phyloP scores from a whole-genome alignment of 495 filamentous ascomycete genomes.

The Sphaerosporella brunnea region DNA sequence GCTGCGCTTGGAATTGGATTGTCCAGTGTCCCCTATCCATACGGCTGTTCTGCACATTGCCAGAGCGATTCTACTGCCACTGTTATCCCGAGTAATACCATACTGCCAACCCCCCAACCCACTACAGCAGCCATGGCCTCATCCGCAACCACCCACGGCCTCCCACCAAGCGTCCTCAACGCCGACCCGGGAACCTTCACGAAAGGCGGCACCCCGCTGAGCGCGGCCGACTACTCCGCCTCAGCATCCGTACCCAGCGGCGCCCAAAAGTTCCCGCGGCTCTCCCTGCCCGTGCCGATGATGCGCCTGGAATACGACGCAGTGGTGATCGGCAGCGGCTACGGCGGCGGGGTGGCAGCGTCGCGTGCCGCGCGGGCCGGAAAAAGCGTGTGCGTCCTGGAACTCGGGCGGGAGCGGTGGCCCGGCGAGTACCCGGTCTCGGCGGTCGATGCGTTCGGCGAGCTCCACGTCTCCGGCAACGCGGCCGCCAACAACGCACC shows the following conservation, averaged over 20 bases:
- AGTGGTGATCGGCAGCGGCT: slow-evolving; percentile 49
- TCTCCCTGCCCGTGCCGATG: slow-evolving; percentile 39
- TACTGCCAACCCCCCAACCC: too few species aligned
- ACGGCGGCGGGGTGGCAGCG: slow-evolving; percentile 49
- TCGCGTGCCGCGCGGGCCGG: slow-evolving; percentile 46
- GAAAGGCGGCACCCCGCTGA: not conserved
- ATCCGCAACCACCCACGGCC: not conserved
- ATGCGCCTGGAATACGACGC: slow-evolving; percentile 44
- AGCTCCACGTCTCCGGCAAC: slow-evolving; percentile 42
- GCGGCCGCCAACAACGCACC: slow-evolving; percentile 21
- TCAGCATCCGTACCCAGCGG: not conserved
- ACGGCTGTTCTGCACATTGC: too few species aligned
- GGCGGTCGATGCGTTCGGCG: slow-evolving; percentile 30
- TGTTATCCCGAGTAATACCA: too few species aligned
- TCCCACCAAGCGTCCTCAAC: not conserved
- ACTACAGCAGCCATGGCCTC: too few species aligned
- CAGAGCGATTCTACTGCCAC: too few species aligned
- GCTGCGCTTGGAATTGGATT: too few species aligned
- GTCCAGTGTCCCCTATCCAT: too few species aligned
- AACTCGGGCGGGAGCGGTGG: slow-evolving; percentile 45
- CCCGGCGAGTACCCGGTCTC: slow-evolving; percentile 44
- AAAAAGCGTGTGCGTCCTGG: slow-evolving; percentile 43
- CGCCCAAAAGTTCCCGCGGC: slow-evolving; percentile 30
- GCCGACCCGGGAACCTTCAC: not conserved
- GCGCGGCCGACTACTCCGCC: slow-evolving; percentile 1